phyloP scores from a whole-genome alignment of 345 rosid species.

The Leavenworthia alabamica region DNA sequence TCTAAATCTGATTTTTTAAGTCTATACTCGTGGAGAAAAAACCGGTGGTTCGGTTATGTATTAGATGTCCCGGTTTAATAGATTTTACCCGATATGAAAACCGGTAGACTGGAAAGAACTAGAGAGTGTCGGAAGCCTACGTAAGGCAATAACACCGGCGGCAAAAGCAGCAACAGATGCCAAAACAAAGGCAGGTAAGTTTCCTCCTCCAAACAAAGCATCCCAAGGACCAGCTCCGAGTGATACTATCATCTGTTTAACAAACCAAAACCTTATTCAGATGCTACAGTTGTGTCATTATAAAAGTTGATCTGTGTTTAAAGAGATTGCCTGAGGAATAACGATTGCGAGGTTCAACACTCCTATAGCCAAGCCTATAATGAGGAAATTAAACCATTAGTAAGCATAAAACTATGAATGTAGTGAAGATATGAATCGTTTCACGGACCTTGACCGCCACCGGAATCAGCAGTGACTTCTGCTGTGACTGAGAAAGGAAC shows the following conservation, averaged over 20 bases:
- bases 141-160: constrained; percentile 58
- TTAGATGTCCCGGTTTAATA: not conserved
- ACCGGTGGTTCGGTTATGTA: not conserved
- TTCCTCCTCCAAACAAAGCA: constrained; percentile 93
- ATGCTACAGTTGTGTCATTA: not conserved
- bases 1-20: constrained; percentile 19
- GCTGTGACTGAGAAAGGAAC: constrained; percentile 94
- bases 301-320: not conserved
- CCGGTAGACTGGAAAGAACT: constrained; percentile 63
- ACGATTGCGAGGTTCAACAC: constrained; percentile 92
- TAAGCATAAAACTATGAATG: not conserved
- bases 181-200: constrained; percentile 80
- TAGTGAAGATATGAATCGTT: constrained; percentile 5
- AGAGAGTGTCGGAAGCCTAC: constrained; percentile 65
- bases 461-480: constrained; percentile 90
- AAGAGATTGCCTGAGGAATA: constrained; percentile 60
- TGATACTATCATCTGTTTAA: constrained; percentile 70
- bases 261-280: not conserved
- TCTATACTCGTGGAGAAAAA: constrained; percentile 3
- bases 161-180: constrained; percentile 69
- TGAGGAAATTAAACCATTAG: not conserved
- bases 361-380: constrained; percentile 84
- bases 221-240: constrained; percentile 99
- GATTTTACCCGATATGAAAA: constrained; percentile 64
- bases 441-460: constrained; percentile 86